Evolutionary conservation across 495 filamentous ascomycete species (phyloP), one percentile per base, ranked within the genome.

Genomic region (Neohortaea acidophila): DNA sequence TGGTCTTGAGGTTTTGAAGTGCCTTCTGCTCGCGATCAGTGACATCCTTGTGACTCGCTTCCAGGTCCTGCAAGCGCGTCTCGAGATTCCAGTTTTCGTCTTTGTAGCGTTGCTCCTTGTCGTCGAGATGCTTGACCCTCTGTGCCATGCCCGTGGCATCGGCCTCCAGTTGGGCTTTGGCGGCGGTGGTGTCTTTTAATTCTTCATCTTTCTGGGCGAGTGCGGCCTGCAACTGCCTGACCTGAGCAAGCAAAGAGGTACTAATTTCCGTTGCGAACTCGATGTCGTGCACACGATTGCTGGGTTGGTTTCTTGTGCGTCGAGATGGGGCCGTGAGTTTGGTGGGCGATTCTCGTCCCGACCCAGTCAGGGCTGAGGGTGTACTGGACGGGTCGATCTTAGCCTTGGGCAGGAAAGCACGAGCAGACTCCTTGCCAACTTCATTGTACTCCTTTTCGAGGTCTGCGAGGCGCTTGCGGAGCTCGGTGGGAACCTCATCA

Each of bases 71-170:
- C 19, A 83, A 71, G 48, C 80, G 77, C 1, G 84, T 84, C 59
- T 94, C 89, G 29, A 97, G 67, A 43, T 78, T 81, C 89, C 89
- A 97, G 52, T 96, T 97, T 54, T 93, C 87, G 53, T 97, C 89
- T 57, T 94, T 96, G 58, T 86, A 92, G 13, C 81, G 74, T 55
- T 84, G 79, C 60, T 97, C 89, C 50, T 79, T 91, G 57, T 96
- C 89, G 50, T 94, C 85, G 23, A 96, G 63, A 5, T 66, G 66
- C 49, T 78, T 78, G 33, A 94, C 65, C 9, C 84, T 76, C 53
- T 86, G 76, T 38, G 75, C 68, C 41, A 91, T 73, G 1, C 72
- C 72, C 53, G 92, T 83, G 0, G 73, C 74, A 43, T 94, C 84
- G 22, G 79, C 59, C 55, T 94, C 86, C 13, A 94, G 64, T 38